These are phyloP conservation scores for Suillus fuscotomentosus DNA, from an alignment of 768 basidiomycete genomes.

Conservation along the genomic window DNA sequence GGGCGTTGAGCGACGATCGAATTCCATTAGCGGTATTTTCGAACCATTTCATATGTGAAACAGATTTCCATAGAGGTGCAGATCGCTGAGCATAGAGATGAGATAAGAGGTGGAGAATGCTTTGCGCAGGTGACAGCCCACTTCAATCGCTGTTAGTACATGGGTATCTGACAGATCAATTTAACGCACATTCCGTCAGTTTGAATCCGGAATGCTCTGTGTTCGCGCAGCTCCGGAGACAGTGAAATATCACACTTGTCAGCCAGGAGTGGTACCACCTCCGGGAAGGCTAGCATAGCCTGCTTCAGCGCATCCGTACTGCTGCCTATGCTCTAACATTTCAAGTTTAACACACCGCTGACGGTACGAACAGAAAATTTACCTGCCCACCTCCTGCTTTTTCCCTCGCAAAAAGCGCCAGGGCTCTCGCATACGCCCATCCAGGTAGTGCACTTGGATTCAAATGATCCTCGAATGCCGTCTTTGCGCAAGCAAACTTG, in stretches of 20 bases:
- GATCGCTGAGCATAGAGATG: conserved; percentile 88
- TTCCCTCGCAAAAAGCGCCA: conserved; percentile 59
- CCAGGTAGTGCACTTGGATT: conserved; percentile 72
- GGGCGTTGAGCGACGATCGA: conserved; percentile 31
- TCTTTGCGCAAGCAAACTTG: conserved; percentile 14
- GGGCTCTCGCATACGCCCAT: conserved; percentile 68
- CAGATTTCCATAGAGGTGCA: conserved; percentile 77
- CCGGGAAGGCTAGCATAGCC: conserved; percentile 78
- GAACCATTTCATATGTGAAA: conserved; percentile 66
- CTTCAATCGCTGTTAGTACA: conserved; percentile 14
- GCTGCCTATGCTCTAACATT: not conserved
- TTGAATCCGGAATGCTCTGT: conserved; percentile 66
- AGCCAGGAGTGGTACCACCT: conserved; percentile 76
- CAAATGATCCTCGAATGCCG: conserved; percentile 22
- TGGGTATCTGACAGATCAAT: not conserved
- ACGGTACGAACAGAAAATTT: not conserved
- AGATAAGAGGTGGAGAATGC: conserved; percentile 73
- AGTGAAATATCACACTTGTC: conserved; percentile 80
- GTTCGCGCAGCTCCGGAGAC: conserved; percentile 52
- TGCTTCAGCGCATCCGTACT: conserved; percentile 70
- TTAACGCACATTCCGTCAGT: conserved; percentile 60
- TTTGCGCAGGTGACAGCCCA: conserved; percentile 39
- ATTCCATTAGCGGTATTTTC: conserved; percentile 45
- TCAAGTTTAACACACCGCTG: not conserved
- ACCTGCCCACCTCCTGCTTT: conserved; percentile 41